A percentile compares a stretch with the other conserved stretches of the same genome.
phyloP scores from a whole-genome alignment of 2,329 filamentous ascomycete genomes.

The Neofusicoccum laricinum region DNA sequence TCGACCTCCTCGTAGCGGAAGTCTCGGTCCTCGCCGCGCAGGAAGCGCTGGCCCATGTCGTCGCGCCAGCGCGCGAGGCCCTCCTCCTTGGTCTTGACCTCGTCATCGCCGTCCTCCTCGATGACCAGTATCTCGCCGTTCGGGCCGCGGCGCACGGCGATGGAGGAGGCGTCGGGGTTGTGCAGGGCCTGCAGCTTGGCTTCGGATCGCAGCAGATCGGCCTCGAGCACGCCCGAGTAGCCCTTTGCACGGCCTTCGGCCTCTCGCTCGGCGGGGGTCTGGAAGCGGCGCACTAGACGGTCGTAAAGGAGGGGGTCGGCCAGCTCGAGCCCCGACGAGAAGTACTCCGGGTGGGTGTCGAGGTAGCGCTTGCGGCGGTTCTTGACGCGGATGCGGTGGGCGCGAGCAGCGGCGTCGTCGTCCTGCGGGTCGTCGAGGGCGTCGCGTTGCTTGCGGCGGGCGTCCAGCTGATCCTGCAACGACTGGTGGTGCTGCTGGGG shows the following conservation, averaged over 20 bases:
- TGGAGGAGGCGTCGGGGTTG: conserved; percentile 51
- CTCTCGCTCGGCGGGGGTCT: conserved; percentile 69
- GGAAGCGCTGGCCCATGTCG: conserved; percentile 71
- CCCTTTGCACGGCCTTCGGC: conserved; percentile 71
- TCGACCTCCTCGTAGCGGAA: conserved; percentile 76
- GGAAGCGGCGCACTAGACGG: conserved; percentile 72
- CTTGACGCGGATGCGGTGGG: conserved; percentile 56
- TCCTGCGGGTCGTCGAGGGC: conserved; percentile 14
- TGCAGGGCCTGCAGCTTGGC: conserved; percentile 65
- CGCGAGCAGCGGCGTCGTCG: conserved; percentile 16
- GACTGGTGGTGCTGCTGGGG: conserved; percentile 17
- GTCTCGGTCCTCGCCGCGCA: conserved; percentile 71
- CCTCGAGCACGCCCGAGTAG: conserved; percentile 74
- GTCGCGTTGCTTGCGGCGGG: conserved; percentile 6
- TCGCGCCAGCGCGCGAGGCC: conserved; percentile 67
- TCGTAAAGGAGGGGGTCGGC: conserved; percentile 82
- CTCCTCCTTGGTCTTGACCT: conserved; percentile 60
- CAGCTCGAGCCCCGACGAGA: conserved; percentile 60
- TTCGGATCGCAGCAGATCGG: conserved; percentile 73
- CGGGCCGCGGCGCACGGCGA: conserved; percentile 50
- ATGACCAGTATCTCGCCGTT: conserved; percentile 58
- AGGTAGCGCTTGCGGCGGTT: conserved; percentile 79
- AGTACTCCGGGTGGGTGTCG: conserved; percentile 69
- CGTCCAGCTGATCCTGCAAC: background rate
- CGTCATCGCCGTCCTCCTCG: conserved; percentile 58